Conservation (phyloP, 2,329 filamentous ascomycete genomes). For the Verticillium nonalfalfae region DNA sequence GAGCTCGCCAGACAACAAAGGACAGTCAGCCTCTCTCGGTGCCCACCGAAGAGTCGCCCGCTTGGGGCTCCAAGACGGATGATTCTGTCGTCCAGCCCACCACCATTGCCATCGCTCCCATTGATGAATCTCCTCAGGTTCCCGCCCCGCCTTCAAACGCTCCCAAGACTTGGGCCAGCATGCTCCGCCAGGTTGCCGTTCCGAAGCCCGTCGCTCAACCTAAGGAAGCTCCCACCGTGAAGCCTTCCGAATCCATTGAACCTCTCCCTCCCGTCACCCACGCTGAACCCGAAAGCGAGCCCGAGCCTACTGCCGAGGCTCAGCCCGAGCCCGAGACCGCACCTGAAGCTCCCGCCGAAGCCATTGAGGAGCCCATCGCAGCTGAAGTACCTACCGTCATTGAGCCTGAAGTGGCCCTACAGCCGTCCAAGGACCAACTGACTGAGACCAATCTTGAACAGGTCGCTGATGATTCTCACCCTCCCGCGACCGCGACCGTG, state of each 20-base stretch:
- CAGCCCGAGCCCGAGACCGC: constrained; percentile 26
- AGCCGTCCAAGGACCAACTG: constrained; percentile 72
- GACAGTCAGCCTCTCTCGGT: constrained; percentile 52
- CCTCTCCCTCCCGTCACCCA: constrained; percentile 18
- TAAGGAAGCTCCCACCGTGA: constrained; percentile 40
- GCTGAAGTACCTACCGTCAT: constrained; percentile 25
- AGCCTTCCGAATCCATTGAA: constrained; percentile 39
- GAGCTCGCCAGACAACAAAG: constrained; percentile 43
- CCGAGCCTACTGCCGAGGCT: constrained; percentile 19
- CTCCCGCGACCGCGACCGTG: constrained; percentile 72
- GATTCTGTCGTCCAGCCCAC: constrained; percentile 27
- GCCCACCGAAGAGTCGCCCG: constrained; percentile 63
- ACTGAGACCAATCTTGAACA: constrained; percentile 92
- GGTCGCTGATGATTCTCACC: constrained; percentile 73
- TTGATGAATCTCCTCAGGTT: neutral
- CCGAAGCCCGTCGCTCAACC: constrained; percentile 53
- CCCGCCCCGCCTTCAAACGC: constrained; percentile 22
- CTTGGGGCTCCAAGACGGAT: constrained; percentile 47
- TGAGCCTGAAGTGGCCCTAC: constrained; percentile 49
- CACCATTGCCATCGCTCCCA: constrained; percentile 14
- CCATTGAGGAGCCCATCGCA: constrained; percentile 17
- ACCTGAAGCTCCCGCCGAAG: constrained; percentile 23
- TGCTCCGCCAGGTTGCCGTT: constrained; percentile 56
- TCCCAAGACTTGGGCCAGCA: constrained; percentile 67
- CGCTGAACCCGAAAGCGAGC: constrained; percentile 12